phyloP scores from a whole-genome alignment of 2,329 filamentous ascomycete genomes.

The Cytospora piceicola region DNA sequence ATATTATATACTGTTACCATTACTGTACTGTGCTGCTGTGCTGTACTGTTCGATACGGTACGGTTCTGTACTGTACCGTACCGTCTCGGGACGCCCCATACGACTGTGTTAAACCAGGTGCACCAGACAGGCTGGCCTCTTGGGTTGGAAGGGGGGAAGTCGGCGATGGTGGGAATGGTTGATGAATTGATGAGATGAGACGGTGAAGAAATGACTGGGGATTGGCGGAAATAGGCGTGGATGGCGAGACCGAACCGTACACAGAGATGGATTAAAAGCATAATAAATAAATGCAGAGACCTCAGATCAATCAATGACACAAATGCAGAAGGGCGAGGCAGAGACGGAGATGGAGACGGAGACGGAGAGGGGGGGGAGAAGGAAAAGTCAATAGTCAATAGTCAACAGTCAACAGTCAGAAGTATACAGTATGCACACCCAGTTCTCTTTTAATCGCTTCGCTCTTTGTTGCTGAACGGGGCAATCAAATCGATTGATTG shows the following conservation, averaged over 20 bases:
- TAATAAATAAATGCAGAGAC: background rate
- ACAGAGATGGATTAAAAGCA: slow-evolving; percentile 4
- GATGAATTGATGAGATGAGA: slow-evolving; percentile 9
- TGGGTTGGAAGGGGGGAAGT: background rate
- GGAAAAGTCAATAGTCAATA: background rate
- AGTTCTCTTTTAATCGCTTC: background rate
- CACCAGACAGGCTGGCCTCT: slow-evolving; percentile 11
- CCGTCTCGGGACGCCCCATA: background rate
- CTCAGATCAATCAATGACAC: background rate
- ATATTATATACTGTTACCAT: background rate
- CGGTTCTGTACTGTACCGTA: background rate
- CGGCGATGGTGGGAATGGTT: slow-evolving; percentile 11
- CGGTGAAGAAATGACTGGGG: slow-evolving; percentile 18
- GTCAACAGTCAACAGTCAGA: no score
- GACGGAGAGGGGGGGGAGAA: no score
- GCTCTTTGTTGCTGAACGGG: background rate
- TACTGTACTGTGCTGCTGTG: background rate
- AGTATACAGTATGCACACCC: slow-evolving; percentile 13
- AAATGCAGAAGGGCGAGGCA: background rate
- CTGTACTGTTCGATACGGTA: background rate
- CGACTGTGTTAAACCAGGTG: background rate
- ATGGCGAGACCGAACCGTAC: slow-evolving; percentile 12
- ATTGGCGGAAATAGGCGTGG: slow-evolving; percentile 11
- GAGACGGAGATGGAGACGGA: background rate
- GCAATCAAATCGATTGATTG: background rate